A percentile compares a stretch with the other conserved stretches of the same genome.
These are phyloP conservation scores for Eimeria mitis DNA, from an alignment of 169 alveolate species.

Conservation along the genomic window DNA sequence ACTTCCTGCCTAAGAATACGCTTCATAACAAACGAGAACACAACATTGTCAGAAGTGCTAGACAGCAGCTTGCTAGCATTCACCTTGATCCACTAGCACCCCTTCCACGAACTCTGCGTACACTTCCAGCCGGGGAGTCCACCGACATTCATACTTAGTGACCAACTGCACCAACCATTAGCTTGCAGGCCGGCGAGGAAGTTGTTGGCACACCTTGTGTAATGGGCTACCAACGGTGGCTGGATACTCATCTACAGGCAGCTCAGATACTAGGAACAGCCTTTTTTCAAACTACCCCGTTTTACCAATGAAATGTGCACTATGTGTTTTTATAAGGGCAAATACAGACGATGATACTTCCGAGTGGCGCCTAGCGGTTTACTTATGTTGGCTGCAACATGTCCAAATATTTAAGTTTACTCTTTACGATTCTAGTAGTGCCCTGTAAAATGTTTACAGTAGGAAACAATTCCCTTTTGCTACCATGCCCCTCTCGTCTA, in stretches of 20 bases:
- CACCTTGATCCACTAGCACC: slow-evolving; percentile 7
- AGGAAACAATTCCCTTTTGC: not conserved
- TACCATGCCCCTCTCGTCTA: not conserved
- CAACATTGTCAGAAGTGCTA: slow-evolving; percentile 29
- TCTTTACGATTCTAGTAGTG: not conserved
- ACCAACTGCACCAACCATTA: not conserved
- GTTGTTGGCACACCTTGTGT: not conserved
- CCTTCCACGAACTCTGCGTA: slow-evolving; percentile 57
- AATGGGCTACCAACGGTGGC: not conserved
- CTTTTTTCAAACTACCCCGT: not conserved
- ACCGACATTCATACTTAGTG: not conserved
- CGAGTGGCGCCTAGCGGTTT: not conserved
- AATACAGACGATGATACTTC: not conserved
- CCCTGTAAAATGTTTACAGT: not conserved
- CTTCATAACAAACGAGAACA: slow-evolving; percentile 83
- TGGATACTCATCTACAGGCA: not conserved
- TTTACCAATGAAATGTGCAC: not conserved
- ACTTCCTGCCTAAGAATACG: slow-evolving; percentile 89
- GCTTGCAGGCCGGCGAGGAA: not conserved
- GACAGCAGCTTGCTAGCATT: not conserved
- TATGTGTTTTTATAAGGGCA: not conserved
- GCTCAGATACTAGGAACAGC: not conserved
- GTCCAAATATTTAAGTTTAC: not conserved
- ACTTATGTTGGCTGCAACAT: not conserved
- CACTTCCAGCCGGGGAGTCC: slow-evolving; percentile 35